phyloP scores from a whole-genome alignment of 202 grass and related monocot species.

The Miscanthus sacchariflorus region DNA sequence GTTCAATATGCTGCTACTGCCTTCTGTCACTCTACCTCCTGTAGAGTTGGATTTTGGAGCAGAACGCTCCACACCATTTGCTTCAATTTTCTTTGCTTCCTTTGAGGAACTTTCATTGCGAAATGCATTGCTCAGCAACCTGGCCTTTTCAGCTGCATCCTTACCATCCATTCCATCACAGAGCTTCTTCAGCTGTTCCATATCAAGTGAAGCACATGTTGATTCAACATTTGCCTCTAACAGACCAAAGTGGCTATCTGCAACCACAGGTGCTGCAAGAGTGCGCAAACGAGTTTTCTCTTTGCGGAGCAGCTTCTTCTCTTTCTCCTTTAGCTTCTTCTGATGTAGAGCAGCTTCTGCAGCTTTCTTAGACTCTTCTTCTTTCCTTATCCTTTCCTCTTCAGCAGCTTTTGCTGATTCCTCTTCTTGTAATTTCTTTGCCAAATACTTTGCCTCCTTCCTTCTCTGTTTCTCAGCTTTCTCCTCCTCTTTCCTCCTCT shows the following conservation, averaged over 20 bases:
- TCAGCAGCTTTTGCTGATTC: conserved; percentile 75
- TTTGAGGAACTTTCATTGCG: conserved; percentile 55
- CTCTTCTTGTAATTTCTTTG: conserved; percentile 89
- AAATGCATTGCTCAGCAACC: conserved; percentile 59
- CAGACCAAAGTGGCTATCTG: conserved; percentile 54
- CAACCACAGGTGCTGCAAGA: conserved; percentile 52
- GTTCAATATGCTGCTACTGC: conserved; percentile 33
- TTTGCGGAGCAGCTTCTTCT: conserved; percentile 93
- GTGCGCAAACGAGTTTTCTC: conserved; percentile 81
- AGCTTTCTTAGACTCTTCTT: conserved; percentile 78
- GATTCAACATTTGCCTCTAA: conserved; percentile 77
- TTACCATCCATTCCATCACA: conserved; percentile 72
- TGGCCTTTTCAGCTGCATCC: conserved; percentile 63
- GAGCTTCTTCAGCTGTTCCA: conserved; percentile 71
- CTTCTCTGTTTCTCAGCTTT: no score
- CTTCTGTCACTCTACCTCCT: conserved; percentile 35
- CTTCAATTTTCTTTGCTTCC: conserved; percentile 16
- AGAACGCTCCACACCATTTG: neutral
- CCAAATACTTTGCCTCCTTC: no score
- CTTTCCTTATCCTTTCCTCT: conserved; percentile 81
- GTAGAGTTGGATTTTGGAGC: conserved; percentile 10
- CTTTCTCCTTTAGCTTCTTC: conserved; percentile 93
- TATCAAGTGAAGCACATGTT: conserved; percentile 72
- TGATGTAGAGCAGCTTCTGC: conserved; percentile 78
- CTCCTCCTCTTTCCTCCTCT: no score